Conservation (phyloP, 1,139 yeast genomes). For the Blastobotrys capitulatus region DNA sequence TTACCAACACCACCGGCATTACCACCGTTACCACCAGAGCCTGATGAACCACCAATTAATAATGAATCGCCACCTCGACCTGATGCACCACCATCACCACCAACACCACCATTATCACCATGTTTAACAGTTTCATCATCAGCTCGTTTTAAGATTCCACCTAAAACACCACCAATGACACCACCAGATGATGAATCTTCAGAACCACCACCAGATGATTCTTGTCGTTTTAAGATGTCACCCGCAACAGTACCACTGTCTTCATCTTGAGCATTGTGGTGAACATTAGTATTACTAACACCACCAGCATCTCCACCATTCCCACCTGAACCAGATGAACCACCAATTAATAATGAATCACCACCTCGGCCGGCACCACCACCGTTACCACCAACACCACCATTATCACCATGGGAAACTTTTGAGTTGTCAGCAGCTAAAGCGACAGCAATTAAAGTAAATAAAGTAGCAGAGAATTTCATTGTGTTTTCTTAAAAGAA, state of each 20-base stretch:
- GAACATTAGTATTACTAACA: conserved; percentile 3
- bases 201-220: neutral
- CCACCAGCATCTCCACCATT: conserved; percentile 6
- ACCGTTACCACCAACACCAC: conserved; percentile 7
- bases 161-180: neutral
- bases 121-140: neutral
- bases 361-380: conserved; percentile 2
- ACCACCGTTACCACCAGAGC: conserved; percentile 6
- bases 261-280: neutral
- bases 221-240: neutral
- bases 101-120: conserved; percentile 6
- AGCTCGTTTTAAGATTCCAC: conserved; percentile 2
- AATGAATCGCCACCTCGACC: conserved; percentile 3
- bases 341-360: conserved; percentile 2
- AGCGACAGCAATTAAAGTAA: neutral
- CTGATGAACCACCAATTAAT: conserved; percentile 1
- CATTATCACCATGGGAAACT: conserved; percentile 7
- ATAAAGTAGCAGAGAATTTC: neutral
- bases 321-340: conserved; percentile 2
- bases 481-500: neutral
- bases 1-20: conserved; percentile 5
- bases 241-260: neutral
- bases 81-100: conserved; percentile 2
- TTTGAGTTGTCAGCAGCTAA: neutral
- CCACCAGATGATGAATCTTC: neutral